Base-by-base conservation (phyloP, 768 basidiomycete species). In the Boletus vermiculosoides region DNA sequence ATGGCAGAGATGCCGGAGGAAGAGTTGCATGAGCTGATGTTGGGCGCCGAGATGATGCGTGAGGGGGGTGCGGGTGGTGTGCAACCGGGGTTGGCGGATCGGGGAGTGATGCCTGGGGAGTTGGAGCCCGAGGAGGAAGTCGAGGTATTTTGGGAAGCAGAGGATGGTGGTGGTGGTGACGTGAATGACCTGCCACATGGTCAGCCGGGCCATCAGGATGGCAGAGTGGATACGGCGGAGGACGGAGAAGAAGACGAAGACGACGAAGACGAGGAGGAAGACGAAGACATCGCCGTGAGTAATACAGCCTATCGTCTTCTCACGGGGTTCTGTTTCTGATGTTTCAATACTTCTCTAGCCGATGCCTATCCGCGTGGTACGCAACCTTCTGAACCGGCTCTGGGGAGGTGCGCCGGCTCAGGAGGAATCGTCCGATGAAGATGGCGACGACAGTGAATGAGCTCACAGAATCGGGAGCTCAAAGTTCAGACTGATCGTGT, bases 11-110 rank as follows among this genome's bases (percentile, higher is more conserved):
- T 81, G 57, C 78, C 82, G 5, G 79, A 81, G 42, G 85, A 86
- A 41, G 78, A 76, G n/a, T 59, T 89, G 55, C 79, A 87, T 48
- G 84, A 84, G 53, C 50, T 88, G 65, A 77, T 88, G 79, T 48
- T 83, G 46, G 77, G 68, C 25, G 75, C 77, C 11, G 80, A 73
- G 37, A 72, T 74, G 67, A 76, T 68, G 56, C 72, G 60, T 13
- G 77, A 70, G 31, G 69, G 34, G 42, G 74, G 33, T n/a, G 68
- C 48, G 0, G 67, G 50, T 15, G 69, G 60, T 5, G 71, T 67
- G 7, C 67, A 63, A 13, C 59, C 45, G 10, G 71, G 59, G 22
- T 52, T 62, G 47, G 65, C 62, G 18, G 63, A 66, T 50, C 53
- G 56, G 20, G 70, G 64, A 3, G 68, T 33, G 25, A 76, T 77